Evolutionary conservation across 169 alveolate genomes (phyloP).

Genomic region (Cryptosporidium meleagridis): DNA sequence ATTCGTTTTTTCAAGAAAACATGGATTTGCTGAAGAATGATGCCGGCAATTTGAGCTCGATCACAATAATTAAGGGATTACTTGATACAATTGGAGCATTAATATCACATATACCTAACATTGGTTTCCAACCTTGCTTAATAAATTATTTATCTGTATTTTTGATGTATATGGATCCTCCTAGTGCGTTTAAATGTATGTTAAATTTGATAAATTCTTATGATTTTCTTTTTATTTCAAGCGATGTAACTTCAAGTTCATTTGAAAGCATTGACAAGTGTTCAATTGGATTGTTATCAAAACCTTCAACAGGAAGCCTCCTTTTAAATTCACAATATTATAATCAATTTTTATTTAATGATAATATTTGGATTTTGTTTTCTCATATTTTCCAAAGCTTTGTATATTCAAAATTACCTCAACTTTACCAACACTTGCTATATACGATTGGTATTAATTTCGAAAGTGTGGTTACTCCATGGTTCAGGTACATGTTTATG

Average conservation of each 20-base stretch:
- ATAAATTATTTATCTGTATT: slow-evolving; percentile 37
- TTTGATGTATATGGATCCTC: slow-evolving; percentile 72
- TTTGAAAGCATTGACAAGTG: neutral
- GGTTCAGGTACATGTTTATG: slow-evolving; percentile 66
- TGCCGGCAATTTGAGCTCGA: neutral
- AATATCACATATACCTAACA: slow-evolving; percentile 33
- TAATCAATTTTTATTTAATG: slow-evolving; percentile 11
- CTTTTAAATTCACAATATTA: slow-evolving; percentile 4
- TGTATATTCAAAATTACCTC: slow-evolving; percentile 59
- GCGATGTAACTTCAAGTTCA: neutral
- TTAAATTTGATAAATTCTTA: slow-evolving; percentile 40
- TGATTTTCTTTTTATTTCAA: slow-evolving; percentile 29
- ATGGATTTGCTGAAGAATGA: neutral
- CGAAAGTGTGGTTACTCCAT: slow-evolving; percentile 46
- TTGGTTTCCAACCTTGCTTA: slow-evolving; percentile 68
- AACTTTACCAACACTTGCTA: slow-evolving; percentile 50
- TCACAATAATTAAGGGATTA: slow-evolving; percentile 51
- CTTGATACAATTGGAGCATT: slow-evolving; percentile 62
- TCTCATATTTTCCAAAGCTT: slow-evolving; percentile 65
- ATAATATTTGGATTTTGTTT: slow-evolving; percentile 37
- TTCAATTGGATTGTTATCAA: neutral
- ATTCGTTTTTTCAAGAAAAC: neutral
- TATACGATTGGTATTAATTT: slow-evolving; percentile 44
- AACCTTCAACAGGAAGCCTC: neutral
- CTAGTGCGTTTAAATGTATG: slow-evolving; percentile 63